phyloP scores from a whole-genome alignment of 2,329 filamentous ascomycete genomes.

The Trichothecium sympodiale region DNA sequence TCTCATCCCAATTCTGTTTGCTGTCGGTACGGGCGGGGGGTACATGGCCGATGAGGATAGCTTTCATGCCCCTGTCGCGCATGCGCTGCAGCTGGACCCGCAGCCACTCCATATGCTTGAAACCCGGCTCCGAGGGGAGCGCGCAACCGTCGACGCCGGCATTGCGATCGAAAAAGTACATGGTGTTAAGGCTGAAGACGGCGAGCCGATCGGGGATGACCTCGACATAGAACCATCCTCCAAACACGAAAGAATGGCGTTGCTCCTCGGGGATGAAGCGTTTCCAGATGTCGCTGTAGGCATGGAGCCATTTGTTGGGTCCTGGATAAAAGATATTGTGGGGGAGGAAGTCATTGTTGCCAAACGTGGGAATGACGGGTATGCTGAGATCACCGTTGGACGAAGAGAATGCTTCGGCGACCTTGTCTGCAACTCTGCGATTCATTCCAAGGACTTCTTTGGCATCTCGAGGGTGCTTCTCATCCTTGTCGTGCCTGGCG shows the following conservation, averaged over 20 bases:
- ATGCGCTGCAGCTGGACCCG: conserved; percentile 77
- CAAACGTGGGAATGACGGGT: conserved; percentile 80
- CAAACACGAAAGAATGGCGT: conserved; percentile 79
- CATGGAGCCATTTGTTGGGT: conserved; percentile 75
- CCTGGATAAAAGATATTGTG: conserved; percentile 86
- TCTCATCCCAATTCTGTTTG: conserved; percentile 90
- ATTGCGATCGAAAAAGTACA: conserved; percentile 94
- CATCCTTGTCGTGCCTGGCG: conserved; percentile 81
- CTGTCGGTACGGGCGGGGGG: conserved; percentile 76
- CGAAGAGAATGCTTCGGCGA: conserved; percentile 61
- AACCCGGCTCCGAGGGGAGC: conserved; percentile 70
- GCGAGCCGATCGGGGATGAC: conserved; percentile 78
- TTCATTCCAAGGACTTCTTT: conserved; percentile 73
- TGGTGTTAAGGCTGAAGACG: conserved; percentile 88
- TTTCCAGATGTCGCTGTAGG: conserved; percentile 69
- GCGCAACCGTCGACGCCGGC: conserved; percentile 87
- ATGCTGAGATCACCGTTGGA: conserved; percentile 49
- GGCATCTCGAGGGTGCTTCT: conserved; percentile 62
- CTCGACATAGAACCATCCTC: conserved; percentile 91
- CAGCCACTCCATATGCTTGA: conserved; percentile 93
- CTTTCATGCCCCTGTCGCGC: conserved; percentile 79
- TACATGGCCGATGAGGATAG: conserved; percentile 87
- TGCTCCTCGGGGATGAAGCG: conserved; percentile 87
- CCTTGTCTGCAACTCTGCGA: conserved; percentile 61
- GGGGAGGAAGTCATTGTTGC: conserved; percentile 95